Evolutionary conservation across 805 yeast genomes (phyloP).

Genomic region (Wickerhamomyces ciferrii): DNA sequence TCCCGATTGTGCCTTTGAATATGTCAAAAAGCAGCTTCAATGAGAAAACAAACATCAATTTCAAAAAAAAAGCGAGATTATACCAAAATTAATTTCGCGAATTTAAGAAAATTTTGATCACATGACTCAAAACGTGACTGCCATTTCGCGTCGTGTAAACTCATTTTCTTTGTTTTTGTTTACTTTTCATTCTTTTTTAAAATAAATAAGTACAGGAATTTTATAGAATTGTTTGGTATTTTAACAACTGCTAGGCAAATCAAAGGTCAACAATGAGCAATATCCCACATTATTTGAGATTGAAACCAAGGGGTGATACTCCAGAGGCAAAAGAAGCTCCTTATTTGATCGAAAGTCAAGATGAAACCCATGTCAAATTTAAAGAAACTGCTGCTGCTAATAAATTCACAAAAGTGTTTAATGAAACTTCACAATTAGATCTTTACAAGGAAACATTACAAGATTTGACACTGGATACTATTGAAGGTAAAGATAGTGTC

Average conservation of each 20-base stretch:
- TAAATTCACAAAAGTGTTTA: constrained; percentile 28
- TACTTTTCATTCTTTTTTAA: too few species aligned
- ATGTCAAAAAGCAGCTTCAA: neutral
- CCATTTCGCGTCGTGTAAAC: too few species aligned
- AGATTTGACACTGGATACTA: constrained; percentile 13
- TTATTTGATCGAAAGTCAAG: constrained; percentile 18
- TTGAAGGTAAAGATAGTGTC: constrained; percentile 33
- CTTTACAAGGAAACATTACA: constrained; percentile 26
- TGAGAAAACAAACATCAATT: neutral
- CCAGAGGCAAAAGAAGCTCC: constrained; percentile 8
- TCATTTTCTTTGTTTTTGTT: too few species aligned
- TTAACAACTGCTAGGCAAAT: neutral
- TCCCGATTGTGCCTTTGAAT: neutral
- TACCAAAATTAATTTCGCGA: too few species aligned
- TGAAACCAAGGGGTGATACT: constrained; percentile 26
- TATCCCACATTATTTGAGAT: constrained; percentile 32
- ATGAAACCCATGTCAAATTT: constrained; percentile 19
- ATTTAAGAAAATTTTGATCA: too few species aligned
- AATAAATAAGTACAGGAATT: neutral
- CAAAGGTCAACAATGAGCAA: constrained; percentile 7
- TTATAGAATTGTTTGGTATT: too few species aligned
- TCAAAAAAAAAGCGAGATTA: neutral
- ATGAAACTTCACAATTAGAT: constrained; percentile 28
- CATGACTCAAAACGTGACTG: too few species aligned
- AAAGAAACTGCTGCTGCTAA: constrained; percentile 19